These are phyloP conservation scores for Wickerhamomyces tratensis DNA, from an alignment of 805 yeast genomes.

Conservation along the genomic window DNA sequence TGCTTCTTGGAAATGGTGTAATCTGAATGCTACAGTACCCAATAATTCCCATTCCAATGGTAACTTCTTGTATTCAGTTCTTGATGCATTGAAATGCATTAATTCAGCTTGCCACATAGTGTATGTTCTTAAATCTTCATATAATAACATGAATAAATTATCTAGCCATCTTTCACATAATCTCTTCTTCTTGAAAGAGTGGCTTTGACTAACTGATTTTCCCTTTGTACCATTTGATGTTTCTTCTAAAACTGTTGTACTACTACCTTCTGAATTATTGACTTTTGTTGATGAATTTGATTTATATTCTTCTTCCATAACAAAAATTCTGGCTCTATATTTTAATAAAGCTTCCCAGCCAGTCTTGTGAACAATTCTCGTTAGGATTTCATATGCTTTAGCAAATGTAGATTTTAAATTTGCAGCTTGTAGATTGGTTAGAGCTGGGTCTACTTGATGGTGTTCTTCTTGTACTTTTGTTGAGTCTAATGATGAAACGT, in stretches of 20 bases:
- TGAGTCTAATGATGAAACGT: conserved; percentile 59
- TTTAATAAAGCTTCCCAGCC: conserved; percentile 67
- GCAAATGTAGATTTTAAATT: conserved; percentile 52
- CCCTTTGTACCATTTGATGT: conserved; percentile 1
- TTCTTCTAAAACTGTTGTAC: not conserved
- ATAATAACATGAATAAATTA: conserved; percentile 55
- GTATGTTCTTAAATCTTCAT: conserved; percentile 70
- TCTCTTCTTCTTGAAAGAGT: conserved; percentile 51
- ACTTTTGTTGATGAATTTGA: conserved; percentile 10
- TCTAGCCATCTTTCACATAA: conserved; percentile 71
- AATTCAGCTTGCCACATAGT: conserved; percentile 92
- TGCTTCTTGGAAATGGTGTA: conserved; percentile 84
- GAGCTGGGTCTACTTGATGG: conserved; percentile 48
- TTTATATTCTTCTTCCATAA: conserved; percentile 59
- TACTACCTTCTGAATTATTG: conserved; percentile 1
- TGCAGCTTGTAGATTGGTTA: conserved; percentile 58
- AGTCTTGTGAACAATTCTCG: conserved; percentile 53
- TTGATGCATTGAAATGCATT: conserved; percentile 83
- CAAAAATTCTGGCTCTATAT: conserved; percentile 53
- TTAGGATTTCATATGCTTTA: conserved; percentile 47
- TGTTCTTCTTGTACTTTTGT: conserved; percentile 59
- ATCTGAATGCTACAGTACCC: conserved; percentile 76
- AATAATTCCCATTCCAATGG: conserved; percentile 89
- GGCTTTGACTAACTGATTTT: not conserved
- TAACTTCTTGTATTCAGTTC: conserved; percentile 64